These are phyloP conservation scores for Lichtheimia ornata DNA, from an alignment of 371 early-diverging fungal species.

Conservation along the genomic window DNA sequence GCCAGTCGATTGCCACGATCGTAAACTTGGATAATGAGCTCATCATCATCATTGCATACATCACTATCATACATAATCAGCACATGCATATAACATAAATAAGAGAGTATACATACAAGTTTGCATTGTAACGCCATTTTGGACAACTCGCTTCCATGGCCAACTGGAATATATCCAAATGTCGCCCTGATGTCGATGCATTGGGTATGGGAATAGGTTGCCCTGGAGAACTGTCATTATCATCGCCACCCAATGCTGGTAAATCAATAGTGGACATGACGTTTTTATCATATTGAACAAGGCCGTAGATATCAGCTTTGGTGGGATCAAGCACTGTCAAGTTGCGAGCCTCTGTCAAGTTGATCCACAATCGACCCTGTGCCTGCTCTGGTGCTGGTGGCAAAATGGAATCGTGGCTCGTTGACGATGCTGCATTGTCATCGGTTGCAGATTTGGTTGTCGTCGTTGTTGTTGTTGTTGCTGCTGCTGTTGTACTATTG, in stretches of 20 bases:
- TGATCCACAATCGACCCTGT: constrained; percentile 27
- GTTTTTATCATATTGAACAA: constrained; percentile 51
- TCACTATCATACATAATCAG: constrained; percentile 43
- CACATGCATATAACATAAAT: neutral
- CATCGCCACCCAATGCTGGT: constrained; percentile 11
- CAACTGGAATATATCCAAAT: constrained; percentile 36
- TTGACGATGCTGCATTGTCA: neutral
- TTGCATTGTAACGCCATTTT: constrained; percentile 69
- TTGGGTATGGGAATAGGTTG: constrained; percentile 17
- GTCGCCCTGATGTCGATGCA: constrained; percentile 5
- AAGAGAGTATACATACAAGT: constrained; percentile 56
- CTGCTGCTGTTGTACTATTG: neutral
- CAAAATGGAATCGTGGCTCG: neutral
- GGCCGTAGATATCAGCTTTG: constrained; percentile 48
- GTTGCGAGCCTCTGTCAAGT: constrained; percentile 51
- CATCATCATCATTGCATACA: constrained; percentile 61
- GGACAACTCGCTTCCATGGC: constrained; percentile 51
- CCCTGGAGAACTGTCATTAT: constrained; percentile 6
- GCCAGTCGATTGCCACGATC: constrained; percentile 52
- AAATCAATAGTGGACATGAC: constrained; percentile 40
- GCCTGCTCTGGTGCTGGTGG: constrained; percentile 28
- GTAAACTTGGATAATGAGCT: constrained; percentile 64
- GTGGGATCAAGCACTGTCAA: constrained; percentile 40
- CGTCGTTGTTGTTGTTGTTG: neutral
- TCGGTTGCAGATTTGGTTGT: neutral